Evolutionary conservation across 1,139 yeast species (phyloP).

Genomic region (Hanseniaspora uvarum): DNA sequence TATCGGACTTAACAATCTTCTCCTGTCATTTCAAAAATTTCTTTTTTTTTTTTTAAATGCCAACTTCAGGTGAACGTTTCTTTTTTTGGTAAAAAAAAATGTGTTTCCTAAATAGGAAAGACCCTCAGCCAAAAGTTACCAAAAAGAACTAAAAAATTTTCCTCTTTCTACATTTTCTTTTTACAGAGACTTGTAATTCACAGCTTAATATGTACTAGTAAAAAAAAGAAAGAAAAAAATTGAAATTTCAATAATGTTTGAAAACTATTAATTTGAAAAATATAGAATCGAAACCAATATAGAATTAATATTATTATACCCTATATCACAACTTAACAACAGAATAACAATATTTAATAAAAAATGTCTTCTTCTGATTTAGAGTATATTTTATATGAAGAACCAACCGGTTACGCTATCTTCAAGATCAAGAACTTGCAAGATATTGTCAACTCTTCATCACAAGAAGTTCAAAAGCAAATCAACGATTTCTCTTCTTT

Average conservation of each 20-base stretch:
- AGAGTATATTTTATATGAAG: constrained; percentile 92
- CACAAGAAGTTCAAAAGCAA: constrained; percentile 90
- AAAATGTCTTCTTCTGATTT: constrained; percentile 45
- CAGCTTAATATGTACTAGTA: neutral
- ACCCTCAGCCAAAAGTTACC: neutral
- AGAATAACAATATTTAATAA: neutral
- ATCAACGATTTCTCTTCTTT: constrained; percentile 77
- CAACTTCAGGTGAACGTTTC: neutral
- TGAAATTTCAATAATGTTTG: no score
- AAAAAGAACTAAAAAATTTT: neutral
- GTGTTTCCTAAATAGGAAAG: neutral
- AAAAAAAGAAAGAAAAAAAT: neutral
- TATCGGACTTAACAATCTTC: no score
- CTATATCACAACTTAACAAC: neutral
- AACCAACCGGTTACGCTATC: constrained; percentile 96
- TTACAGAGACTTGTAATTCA: neutral
- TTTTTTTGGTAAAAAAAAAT: neutral
- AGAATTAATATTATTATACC: constrained; percentile 1
- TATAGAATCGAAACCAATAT: no score
- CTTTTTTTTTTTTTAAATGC: neutral
- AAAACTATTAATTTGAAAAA: no score
- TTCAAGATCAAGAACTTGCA: constrained; percentile 91
- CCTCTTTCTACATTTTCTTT: neutral
- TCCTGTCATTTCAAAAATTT: neutral
- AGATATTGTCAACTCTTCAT: constrained; percentile 84